These are phyloP conservation scores for Populus tremula DNA, from an alignment of 345 rosid genomes.

Conservation along the genomic window DNA sequence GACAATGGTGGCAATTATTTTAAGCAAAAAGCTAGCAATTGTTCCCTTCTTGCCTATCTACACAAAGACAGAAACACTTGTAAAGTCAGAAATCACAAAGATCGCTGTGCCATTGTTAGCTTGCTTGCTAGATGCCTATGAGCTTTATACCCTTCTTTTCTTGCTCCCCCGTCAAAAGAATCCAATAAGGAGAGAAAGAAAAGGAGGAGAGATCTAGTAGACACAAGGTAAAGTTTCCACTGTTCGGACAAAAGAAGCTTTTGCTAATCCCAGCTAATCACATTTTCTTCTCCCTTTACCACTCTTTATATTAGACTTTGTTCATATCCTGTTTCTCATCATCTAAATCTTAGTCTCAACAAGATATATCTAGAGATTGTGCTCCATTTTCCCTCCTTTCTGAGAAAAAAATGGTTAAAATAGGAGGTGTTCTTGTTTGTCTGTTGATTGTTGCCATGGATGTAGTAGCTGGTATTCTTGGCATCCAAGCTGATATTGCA, in stretches of 20 bases:
- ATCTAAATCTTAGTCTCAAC: neutral
- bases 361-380: neutral
- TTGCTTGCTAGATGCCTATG: constrained; percentile 21
- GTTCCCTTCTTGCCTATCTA: too few species aligned
- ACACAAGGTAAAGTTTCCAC: constrained; percentile 23
- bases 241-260: constrained; percentile 47
- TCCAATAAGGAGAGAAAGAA: constrained; percentile 25
- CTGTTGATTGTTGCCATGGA: constrained; percentile 74
- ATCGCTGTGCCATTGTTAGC: constrained; percentile 4
- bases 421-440: constrained; percentile 65
- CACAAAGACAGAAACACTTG: too few species aligned
- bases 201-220: constrained; percentile 4
- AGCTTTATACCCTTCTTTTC: constrained; percentile 64
- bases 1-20: too few species aligned
- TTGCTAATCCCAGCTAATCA: constrained; percentile 23
- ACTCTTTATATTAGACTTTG: neutral
- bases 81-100: too few species aligned
- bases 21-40: too few species aligned
- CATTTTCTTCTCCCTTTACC: constrained; percentile 4
- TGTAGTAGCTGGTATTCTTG: constrained; percentile 78
- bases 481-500: constrained; percentile 80
- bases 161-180: constrained; percentile 50
- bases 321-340: neutral
- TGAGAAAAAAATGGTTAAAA: constrained; percentile 41
- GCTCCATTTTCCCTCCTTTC: neutral